Base-by-base conservation (phyloP, 495 filamentous ascomycete species). In the Thermothielavioides terrestris region DNA sequence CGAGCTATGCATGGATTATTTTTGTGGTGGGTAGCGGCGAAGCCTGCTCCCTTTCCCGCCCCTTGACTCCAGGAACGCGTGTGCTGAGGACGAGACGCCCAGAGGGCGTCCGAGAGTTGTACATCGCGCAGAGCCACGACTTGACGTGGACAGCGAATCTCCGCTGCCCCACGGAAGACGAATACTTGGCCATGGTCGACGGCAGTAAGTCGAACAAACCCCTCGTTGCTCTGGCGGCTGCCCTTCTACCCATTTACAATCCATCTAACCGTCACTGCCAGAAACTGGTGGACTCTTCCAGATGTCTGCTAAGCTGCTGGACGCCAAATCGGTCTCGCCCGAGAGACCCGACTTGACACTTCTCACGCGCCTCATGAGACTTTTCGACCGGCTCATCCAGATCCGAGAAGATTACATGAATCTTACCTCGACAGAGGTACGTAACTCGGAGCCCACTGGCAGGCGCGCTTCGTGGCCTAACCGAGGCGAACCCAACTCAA, bases 381-480 rank as follows among this genome's bases (percentile, higher is more conserved):
- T 86, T 43, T 79, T 94, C 58, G 88, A 88, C 22, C 77, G 88
- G 20, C 81, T 88, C 56, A 94, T 88, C 67, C 87, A 91, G 61
- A 89, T 92, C 62, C 82, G 85, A 48, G 89, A 95, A 66, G 89
- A 95, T 66, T 91, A 91, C 65, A 76, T 85, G 60, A 95, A 94
- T 57, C 76, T 95, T 6, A 53, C 48, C 18, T 49, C 54, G 3
- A 34, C 23, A 1, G 50, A 56, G 14, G 54, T 53, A 30, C 11
- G 53, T 35, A 14, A 6, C 11, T 14, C 10, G 11, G 32, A 47
- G 18, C 30, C 37, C 38, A 35, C 17, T 35, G 8, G 15, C 4
- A 35, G 15, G 25, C 32, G 25, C 28, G 30, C 6, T 1, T 20
- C 40, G 8, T 6, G 11, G 2, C 5, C n/a, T 21, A 23, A 25